Evolutionary conservation across 768 basidiomycete genomes (phyloP).

Genomic region (Russula brevipes): DNA sequence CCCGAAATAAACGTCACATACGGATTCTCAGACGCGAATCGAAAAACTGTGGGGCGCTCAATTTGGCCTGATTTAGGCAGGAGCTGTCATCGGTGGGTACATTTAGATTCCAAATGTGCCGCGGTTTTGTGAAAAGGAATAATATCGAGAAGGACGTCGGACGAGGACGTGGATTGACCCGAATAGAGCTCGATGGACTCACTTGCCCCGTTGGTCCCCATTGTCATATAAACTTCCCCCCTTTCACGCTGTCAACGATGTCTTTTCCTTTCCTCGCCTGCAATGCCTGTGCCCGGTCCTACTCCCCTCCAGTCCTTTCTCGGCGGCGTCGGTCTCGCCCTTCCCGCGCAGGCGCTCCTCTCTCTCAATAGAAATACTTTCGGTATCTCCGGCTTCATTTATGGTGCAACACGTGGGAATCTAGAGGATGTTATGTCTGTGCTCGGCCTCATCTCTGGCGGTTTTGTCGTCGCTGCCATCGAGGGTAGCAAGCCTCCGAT

Average conservation of each 20-base stretch:
- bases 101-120: background rate
- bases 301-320: conserved; percentile 48
- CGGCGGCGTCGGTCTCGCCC: conserved; percentile 48
- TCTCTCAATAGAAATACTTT: conserved; percentile 52
- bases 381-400: conserved; percentile 59
- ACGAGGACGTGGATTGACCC: conserved; percentile 2
- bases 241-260: background rate
- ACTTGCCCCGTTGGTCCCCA: background rate
- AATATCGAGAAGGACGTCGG: background rate
- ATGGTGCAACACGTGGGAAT: conserved; percentile 44
- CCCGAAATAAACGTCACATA: background rate
- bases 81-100: background rate
- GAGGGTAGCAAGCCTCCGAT: conserved; percentile 36
- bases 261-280: background rate
- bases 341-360: conserved; percentile 49
- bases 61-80: background rate
- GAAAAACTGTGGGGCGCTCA: background rate
- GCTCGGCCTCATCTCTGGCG: conserved; percentile 47
- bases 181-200: background rate
- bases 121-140: background rate
- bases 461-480: conserved; percentile 39
- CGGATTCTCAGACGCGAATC: background rate
- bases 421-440: conserved; percentile 40
- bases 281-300: conserved; percentile 12
- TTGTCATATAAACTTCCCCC: background rate